phyloP scores from a whole-genome alignment of 2,329 filamentous ascomycete species.

The Pyrenophora tritici-repentis region DNA sequence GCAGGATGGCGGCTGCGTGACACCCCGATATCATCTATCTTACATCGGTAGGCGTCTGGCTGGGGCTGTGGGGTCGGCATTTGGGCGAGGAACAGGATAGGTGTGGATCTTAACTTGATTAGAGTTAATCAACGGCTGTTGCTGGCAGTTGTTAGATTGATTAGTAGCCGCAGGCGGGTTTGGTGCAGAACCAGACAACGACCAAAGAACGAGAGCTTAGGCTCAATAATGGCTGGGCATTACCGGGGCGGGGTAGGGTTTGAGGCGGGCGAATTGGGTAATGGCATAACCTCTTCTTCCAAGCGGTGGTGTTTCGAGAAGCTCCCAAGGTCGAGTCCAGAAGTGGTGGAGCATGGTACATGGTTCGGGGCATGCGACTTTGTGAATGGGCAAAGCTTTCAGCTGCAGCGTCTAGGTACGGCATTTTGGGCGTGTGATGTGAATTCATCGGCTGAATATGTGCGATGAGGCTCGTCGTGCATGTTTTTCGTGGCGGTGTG shows the following conservation, averaged over 20 bases:
- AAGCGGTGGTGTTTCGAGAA: constrained; percentile 38
- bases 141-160: constrained; percentile 20
- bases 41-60: constrained; percentile 11
- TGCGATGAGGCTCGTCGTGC: constrained; percentile 22
- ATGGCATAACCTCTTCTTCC: constrained; percentile 26
- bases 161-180: constrained; percentile 1
- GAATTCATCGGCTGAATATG: constrained; percentile 19
- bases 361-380: constrained; percentile 12
- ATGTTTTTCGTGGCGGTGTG: constrained; percentile 28
- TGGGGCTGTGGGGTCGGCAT: constrained; percentile 1
- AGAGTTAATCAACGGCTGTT: constrained; percentile 33
- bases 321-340: constrained; percentile 16
- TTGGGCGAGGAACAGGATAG: constrained; percentile 20
- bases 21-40: constrained; percentile 3
- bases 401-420: constrained; percentile 17
- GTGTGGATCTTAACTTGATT: constrained; percentile 36
- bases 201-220: constrained; percentile 34
- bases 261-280: constrained; percentile 29
- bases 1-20: constrained; percentile 2
- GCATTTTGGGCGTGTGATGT: constrained; percentile 30
- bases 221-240: constrained; percentile 39
- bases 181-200: background rate
- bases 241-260: background rate
- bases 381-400: constrained; percentile 6
- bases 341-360: constrained; percentile 8